phyloP scores from a whole-genome alignment of 2,329 filamentous ascomycete genomes.

The Trichothecium sympodiale region DNA sequence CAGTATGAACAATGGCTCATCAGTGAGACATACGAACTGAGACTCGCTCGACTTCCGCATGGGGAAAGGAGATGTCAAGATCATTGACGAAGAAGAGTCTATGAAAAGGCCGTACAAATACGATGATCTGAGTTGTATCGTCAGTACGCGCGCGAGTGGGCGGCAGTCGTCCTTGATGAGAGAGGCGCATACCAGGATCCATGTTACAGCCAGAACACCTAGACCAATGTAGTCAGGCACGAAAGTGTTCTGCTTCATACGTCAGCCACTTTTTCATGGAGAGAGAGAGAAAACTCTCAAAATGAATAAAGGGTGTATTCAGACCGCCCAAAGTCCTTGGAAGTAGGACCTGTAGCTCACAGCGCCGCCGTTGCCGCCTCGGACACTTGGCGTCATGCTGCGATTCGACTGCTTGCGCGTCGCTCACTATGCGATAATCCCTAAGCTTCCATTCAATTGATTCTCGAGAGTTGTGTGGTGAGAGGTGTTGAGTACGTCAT shows the following conservation, averaged over 20 bases:
- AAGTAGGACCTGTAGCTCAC: too few species aligned
- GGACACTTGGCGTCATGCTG: too few species aligned
- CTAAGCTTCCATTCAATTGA: too few species aligned
- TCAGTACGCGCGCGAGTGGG: background rate
- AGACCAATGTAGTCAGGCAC: slow-evolving; percentile 82
- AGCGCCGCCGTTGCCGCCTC: too few species aligned
- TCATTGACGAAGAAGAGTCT: slow-evolving; percentile 90
- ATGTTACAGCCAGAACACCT: slow-evolving; percentile 54
- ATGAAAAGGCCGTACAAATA: slow-evolving; percentile 68
- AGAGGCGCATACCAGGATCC: slow-evolving; percentile 41
- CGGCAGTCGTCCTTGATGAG: background rate
- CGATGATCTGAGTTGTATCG: slow-evolving; percentile 13
- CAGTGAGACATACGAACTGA: slow-evolving; percentile 50
- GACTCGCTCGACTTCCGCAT: slow-evolving; percentile 75
- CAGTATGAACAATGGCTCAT: background rate
- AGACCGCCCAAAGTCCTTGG: slow-evolving; percentile 31
- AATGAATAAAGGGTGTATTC: too few species aligned
- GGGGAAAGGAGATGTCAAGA: slow-evolving; percentile 72
- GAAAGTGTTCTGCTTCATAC: slow-evolving; percentile 57
- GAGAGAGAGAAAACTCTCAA: too few species aligned
- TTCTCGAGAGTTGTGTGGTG: too few species aligned
- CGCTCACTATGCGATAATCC: too few species aligned
- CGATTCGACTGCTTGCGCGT: too few species aligned
- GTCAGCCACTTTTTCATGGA: background rate
- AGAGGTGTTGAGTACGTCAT: too few species aligned